Conservation (phyloP, 2,329 filamentous ascomycete species). For the Albophoma yamanashiensis region DNA sequence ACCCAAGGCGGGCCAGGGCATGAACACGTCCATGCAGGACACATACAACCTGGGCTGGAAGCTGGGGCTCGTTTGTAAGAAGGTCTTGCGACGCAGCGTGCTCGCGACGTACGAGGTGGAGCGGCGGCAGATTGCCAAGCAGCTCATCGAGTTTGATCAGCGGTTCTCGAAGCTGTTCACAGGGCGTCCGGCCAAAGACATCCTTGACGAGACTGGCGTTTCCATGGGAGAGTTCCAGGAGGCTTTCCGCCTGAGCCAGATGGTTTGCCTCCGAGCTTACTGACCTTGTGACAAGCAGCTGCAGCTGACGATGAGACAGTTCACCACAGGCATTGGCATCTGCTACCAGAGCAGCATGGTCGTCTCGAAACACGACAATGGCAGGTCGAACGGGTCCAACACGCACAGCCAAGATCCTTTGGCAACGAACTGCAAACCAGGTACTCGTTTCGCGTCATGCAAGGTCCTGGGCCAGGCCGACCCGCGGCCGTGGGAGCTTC, state of each 20-base stretch:
- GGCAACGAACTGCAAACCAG: conserved; percentile 3
- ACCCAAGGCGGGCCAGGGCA: conserved; percentile 59
- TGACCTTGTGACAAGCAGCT: background rate
- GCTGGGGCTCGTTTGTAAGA: conserved; percentile 34
- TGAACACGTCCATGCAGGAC: conserved; percentile 66
- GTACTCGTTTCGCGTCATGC: conserved; percentile 10
- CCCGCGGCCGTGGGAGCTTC: conserved; percentile 47
- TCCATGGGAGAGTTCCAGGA: conserved; percentile 51
- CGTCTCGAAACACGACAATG: conserved; percentile 7
- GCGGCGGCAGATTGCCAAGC: conserved; percentile 48
- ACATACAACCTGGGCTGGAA: conserved; percentile 45
- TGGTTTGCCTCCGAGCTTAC: background rate
- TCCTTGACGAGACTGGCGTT: conserved; percentile 33
- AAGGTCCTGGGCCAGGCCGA: conserved; percentile 49
- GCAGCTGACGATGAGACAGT: conserved; percentile 12
- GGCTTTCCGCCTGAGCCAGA: conserved; percentile 47
- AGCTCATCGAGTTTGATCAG: conserved; percentile 55
- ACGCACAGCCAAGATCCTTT: background rate
- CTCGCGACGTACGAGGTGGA: conserved; percentile 40
- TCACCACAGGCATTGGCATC: conserved; percentile 6
- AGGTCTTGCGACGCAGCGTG: conserved; percentile 28
- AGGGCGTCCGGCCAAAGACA: conserved; percentile 45
- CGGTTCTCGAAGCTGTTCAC: conserved; percentile 46
- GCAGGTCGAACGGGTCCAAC: background rate
- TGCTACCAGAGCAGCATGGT: conserved; percentile 3